Evolutionary conservation across 371 early-diverging fungal genomes (phyloP), one percentile per base, ranked within the genome.

Genomic region (Mortierella sp.): DNA sequence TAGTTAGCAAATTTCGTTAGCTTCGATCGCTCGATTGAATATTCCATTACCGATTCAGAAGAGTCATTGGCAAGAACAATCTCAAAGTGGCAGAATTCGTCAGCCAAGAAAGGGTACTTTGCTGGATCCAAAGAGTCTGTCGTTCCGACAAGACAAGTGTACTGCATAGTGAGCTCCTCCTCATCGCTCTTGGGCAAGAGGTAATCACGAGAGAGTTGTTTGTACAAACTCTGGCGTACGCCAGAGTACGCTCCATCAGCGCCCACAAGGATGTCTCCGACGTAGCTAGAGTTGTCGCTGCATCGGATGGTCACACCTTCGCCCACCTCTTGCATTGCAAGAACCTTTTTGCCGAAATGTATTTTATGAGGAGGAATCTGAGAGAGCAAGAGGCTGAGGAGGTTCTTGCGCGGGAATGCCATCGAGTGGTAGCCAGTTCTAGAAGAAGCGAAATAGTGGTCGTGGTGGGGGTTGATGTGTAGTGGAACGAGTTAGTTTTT

Each of bases 331-430:
- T 68, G 66, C 60, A 75, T 75, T 2, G 62, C n/a, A 4, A 70
- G 55, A n/a, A 75, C 70, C 16, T 75, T 75, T 51, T 72, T 77
- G 20, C 47, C 30, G 35, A 67, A 45, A n/a, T 71, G 68, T 52
- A 77, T 68, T 65, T 77, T 77, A 68, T 77, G 77, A 1, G 72
- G 68, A 0, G 77, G 72, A n/a, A 77, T 47, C 18, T 77, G 77
- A 22, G 77, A 77, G 16, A 72, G 68, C 0, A 77, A 39, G 32
- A 77, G 59, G n/a, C 26, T 24, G 39, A 72, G 64, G 28, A 77
- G 65, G 61, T 72, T 67, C 59, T 49, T 66, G 28, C 77, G 77
- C 5, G 72, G 61, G 60, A 77, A 71, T 0, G 59, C 72, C 58
- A 71, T 64, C 5, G 77, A 71, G 39, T 68, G 55, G 54, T 72